A percentile compares a stretch with the other conserved stretches of the same genome.
phyloP scores from a whole-genome alignment of 1,284 basidiomycete species.

The Ganoderma lucidum region DNA sequence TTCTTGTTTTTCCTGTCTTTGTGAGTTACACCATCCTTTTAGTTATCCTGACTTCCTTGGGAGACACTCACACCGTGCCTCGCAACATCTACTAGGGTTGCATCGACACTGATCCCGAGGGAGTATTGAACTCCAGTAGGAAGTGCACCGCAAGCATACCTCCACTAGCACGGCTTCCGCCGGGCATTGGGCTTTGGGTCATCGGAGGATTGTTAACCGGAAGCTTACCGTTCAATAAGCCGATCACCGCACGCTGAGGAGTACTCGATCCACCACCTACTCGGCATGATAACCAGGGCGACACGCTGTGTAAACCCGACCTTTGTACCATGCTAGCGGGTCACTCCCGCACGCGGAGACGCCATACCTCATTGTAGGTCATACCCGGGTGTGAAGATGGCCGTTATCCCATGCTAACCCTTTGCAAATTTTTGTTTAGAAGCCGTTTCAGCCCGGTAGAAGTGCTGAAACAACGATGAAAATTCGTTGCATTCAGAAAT shows the following conservation, averaged over 20 bases:
- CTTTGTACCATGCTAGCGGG: not conserved
- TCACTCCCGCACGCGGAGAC: not conserved
- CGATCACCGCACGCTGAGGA: not conserved
- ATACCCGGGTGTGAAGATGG: not conserved
- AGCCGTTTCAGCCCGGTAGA: not conserved
- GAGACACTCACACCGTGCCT: not conserved
- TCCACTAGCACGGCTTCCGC: not conserved
- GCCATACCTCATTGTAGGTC: not conserved
- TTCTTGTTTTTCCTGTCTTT: not conserved
- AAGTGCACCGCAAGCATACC: not conserved
- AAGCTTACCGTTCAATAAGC: not conserved
- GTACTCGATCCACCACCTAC: not conserved
- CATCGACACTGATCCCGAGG: not conserved
- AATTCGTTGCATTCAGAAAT: not conserved
- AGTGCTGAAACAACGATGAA: not conserved
- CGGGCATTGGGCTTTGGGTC: not conserved
- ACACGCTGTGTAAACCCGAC: not conserved
- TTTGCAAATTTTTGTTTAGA: not conserved
- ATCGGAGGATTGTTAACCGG: constrained; percentile 1
- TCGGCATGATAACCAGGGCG: not conserved
- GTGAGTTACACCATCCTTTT: not conserved
- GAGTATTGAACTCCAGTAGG: not conserved
- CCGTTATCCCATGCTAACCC: not conserved
- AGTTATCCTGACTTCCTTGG: not conserved
- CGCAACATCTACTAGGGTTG: not conserved